Evolutionary conservation across 371 early-diverging fungal genomes (phyloP).

Genomic region (Caulochytrium protostelioides): DNA sequence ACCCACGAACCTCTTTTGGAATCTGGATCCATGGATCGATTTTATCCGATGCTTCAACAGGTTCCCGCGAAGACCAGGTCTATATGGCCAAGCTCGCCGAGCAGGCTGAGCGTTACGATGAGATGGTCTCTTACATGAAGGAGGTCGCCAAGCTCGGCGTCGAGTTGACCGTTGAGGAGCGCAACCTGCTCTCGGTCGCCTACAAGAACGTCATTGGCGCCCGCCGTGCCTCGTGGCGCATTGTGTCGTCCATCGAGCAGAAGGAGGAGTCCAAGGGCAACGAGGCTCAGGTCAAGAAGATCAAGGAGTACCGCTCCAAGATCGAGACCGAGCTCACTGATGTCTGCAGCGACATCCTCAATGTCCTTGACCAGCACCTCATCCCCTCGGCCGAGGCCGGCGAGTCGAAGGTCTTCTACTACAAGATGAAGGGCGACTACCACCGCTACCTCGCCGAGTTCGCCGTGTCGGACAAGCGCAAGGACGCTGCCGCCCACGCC

Average conservation of each 20-base stretch:
- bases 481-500: slow-evolving; percentile 66
- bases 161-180: slow-evolving; percentile 87
- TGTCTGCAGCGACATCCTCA: slow-evolving; percentile 88
- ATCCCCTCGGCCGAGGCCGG: slow-evolving; percentile 66
- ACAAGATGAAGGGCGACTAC: slow-evolving; percentile 99
- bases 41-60: too few species aligned
- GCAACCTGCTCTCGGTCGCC: slow-evolving; percentile 95
- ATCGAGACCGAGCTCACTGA: slow-evolving; percentile 86
- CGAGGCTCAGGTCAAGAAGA: slow-evolving; percentile 58
- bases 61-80: slow-evolving; percentile 21
- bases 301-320: slow-evolving; percentile 72
- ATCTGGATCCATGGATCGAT: too few species aligned
- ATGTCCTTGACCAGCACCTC: slow-evolving; percentile 71
- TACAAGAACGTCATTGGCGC: slow-evolving; percentile 99
- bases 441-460: slow-evolving; percentile 99
- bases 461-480: slow-evolving; percentile 61
- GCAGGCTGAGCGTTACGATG: slow-evolving; percentile 97
- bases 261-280: slow-evolving; percentile 91
- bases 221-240: slow-evolving; percentile 98
- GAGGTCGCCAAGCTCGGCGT: slow-evolving; percentile 21
- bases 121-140: slow-evolving; percentile 28
- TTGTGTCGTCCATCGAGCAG: slow-evolving; percentile 94
- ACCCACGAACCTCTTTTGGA: too few species aligned
- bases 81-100: slow-evolving; percentile 93
- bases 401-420: slow-evolving; percentile 96